Percentiles rank a stretch among this genome's conserved stretches.
These are phyloP conservation scores for Platanthera zijinensis DNA, from an alignment of 106 monocot species.

Conservation along the genomic window DNA sequence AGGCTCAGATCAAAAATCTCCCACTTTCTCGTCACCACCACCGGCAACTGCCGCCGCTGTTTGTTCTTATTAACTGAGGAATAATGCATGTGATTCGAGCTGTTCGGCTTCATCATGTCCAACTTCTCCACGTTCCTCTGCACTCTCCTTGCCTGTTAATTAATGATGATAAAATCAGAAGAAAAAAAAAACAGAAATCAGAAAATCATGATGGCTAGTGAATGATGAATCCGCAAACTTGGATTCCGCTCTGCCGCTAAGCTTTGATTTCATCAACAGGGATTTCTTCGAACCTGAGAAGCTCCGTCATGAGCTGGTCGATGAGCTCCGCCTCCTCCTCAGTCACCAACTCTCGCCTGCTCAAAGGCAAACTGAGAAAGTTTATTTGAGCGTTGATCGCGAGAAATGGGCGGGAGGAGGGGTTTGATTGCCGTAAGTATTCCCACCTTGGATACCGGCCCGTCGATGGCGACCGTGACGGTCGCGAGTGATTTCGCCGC, in stretches of 20 bases:
- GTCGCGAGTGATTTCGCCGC: constrained; percentile 37
- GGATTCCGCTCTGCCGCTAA: not conserved
- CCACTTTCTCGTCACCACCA: not conserved
- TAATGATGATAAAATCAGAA: not conserved
- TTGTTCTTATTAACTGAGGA: not conserved
- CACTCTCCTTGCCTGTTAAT: not conserved
- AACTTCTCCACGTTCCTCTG: not conserved
- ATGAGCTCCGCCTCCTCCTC: constrained; percentile 1
- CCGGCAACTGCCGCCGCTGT: not conserved
- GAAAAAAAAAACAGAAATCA: too few species aligned
- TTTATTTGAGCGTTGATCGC: not conserved
- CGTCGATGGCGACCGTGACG: constrained; percentile 45
- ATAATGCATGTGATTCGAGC: not conserved
- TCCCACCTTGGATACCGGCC: constrained; percentile 49
- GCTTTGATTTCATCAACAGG: not conserved
- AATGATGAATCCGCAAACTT: too few species aligned
- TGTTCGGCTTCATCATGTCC: not conserved
- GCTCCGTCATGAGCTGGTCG: constrained; percentile 3
- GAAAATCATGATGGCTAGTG: too few species aligned
- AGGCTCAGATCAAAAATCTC: not conserved
- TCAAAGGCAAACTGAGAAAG: not conserved
- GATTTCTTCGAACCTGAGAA: not conserved
- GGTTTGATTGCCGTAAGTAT: not conserved
- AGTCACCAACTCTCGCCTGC: not conserved
- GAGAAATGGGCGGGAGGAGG: not conserved